phyloP scores from a whole-genome alignment of 352 stramenopile genomes.

The Phytophthora megakarya region DNA sequence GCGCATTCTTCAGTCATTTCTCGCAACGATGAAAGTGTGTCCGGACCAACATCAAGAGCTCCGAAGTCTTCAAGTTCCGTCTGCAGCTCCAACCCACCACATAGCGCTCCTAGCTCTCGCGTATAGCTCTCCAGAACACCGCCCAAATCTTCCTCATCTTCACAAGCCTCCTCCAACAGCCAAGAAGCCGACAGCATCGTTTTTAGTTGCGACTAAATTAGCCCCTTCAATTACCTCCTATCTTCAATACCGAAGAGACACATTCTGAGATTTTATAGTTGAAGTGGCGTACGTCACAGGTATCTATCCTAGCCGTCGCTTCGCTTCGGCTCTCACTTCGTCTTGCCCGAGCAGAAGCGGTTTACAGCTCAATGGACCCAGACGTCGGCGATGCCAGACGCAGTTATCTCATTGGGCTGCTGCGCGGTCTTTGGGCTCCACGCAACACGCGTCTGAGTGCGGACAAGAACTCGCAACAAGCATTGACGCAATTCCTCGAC shows the following conservation, averaged over 20 bases:
- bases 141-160: conserved; percentile 18
- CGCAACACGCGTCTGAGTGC: conserved; percentile 42
- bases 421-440: conserved; percentile 66
- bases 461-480: conserved; percentile 49
- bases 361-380: conserved; percentile 30
- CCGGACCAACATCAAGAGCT: background rate
- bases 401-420: conserved; percentile 61
- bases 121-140: conserved; percentile 29
- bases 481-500: conserved; percentile 72
- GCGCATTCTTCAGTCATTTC: conserved; percentile 29
- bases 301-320: conserved; percentile 16
- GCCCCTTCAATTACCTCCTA: conserved; percentile 4
- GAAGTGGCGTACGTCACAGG: conserved; percentile 18
- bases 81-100: conserved; percentile 28
- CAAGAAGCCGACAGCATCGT: background rate
- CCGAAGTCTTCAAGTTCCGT: conserved; percentile 1
- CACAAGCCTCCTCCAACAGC: background rate
- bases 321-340: conserved; percentile 1
- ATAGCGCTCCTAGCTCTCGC: conserved; percentile 28
- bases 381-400: conserved; percentile 54
- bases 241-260: conserved; percentile 24
- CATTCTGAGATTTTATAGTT: conserved; percentile 26
- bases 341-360: conserved; percentile 3
- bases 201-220: conserved; percentile 19
- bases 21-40: conserved; percentile 27